Base-by-base conservation (phyloP, 2,329 filamentous ascomycete species). In the Apiospora hydei region DNA sequence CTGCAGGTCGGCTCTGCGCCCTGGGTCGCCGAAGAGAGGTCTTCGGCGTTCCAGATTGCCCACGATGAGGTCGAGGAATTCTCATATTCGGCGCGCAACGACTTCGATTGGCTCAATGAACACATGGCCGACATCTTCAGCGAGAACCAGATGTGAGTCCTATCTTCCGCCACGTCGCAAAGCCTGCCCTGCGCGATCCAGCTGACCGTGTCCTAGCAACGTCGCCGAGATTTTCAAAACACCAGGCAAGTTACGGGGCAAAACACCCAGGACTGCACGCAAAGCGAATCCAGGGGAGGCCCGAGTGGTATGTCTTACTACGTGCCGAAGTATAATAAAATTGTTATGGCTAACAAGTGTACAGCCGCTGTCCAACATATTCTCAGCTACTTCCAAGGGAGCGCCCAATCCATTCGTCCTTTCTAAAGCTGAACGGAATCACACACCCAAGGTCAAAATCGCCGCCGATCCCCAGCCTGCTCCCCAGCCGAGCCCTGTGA, bases 51-150 rank as follows among this genome's bases (percentile, higher is more conserved):
- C 71, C 89, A 93, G 75, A 91, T 98, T 74, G 89, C 93, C 21
- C 88, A 92, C 67, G 89, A 94, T 71, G 96, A 98, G 82, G 89
- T 94, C 71, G 96, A 98, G 76, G 97, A 99, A 84, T 97, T 98
- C 80, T 90, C 93, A 61, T 98, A 94, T 84, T 94, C 95, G 43
- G 95, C 94, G 74, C 91, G 94, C 72, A 97, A 98, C 83, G 96
- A 99, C 82, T 86, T 98, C 79, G 95, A 98, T 81, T 99, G 96
- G 96, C 87, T 99, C 77, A 98, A 99, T 80, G 96, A 98, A 84
- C 96, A 99, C 82, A 98, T 99, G 96, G 90, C 91, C 69, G 94
- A 97, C 75, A 94, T 99, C 79, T 97, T 98, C 81, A 92, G 91
- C 78, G 91, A 92, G 77, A 93, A 95, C 79, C 91, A 95, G 83